Evolutionary conservation across 192 early-diverging fungal genomes (phyloP).

Genomic region (Lobosporangium transversale): DNA sequence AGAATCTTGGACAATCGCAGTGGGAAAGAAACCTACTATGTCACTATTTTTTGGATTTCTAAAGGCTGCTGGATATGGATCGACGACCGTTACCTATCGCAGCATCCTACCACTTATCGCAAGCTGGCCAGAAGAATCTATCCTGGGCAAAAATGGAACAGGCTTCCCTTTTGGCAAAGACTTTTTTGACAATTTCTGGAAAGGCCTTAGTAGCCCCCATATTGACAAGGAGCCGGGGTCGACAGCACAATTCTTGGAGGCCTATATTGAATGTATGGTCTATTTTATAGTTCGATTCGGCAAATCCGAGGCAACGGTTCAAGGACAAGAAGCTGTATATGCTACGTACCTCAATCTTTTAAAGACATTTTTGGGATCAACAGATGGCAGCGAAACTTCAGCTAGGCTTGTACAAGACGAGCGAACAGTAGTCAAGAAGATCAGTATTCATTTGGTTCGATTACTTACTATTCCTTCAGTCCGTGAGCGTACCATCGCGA

Average conservation of each 20-base stretch:
- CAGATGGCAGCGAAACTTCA: constrained; percentile 15
- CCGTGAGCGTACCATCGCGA: constrained; percentile 19
- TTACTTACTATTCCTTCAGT: constrained; percentile 40
- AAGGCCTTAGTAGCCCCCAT: constrained; percentile 55
- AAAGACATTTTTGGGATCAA: constrained; percentile 15
- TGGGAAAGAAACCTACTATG: constrained; percentile 68
- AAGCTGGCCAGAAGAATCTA: constrained; percentile 36
- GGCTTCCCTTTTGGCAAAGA: constrained; percentile 60
- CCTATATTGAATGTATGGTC: constrained; percentile 73
- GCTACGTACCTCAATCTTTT: constrained; percentile 17
- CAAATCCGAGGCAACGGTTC: constrained; percentile 41
- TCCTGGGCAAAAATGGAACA: constrained; percentile 43
- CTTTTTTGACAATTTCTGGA: constrained; percentile 73
- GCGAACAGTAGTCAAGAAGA: constrained; percentile 29
- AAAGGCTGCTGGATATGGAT: constrained; percentile 70
- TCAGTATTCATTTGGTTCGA: constrained; percentile 23
- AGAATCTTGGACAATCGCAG: constrained; percentile 64
- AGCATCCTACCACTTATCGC: constrained; percentile 78
- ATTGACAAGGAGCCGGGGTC: constrained; percentile 59
- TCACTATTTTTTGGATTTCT: constrained; percentile 77
- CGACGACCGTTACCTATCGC: constrained; percentile 74
- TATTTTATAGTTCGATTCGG: constrained; percentile 61
- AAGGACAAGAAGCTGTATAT: constrained; percentile 39
- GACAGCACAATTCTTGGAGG: constrained; percentile 62
- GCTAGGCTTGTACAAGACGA: constrained; percentile 34